A percentile compares a stretch with the other conserved stretches of the same genome.
phyloP scores from a whole-genome alignment of 768 basidiomycete species.

The Symmetrospora coprosmae region DNA sequence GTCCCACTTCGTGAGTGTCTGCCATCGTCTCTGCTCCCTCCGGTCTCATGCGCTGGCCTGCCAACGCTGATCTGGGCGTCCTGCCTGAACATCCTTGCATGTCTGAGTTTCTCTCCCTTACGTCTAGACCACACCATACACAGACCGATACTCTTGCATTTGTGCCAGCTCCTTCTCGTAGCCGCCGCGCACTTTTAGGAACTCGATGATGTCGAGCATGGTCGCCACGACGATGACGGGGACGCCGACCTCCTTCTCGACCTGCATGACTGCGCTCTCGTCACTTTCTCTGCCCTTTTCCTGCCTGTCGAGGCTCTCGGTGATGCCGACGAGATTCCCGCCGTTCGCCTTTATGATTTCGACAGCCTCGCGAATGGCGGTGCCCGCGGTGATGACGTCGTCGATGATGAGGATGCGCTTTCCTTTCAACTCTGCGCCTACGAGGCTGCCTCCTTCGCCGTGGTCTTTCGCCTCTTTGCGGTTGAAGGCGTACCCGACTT shows the following conservation, averaged over 20 bases:
- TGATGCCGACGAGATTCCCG: constrained; percentile 60
- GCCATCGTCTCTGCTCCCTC: too few species aligned
- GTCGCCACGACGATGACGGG: constrained; percentile 63
- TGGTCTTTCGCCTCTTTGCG: constrained; percentile 93
- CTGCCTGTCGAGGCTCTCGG: constrained; percentile 72
- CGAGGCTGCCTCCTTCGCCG: constrained; percentile 82
- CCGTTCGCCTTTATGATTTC: constrained; percentile 61
- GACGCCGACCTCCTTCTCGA: constrained; percentile 58
- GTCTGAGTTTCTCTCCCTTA: too few species aligned
- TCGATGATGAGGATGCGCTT: constrained; percentile 77
- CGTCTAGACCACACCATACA: constrained; percentile 18
- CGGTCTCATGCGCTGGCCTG: too few species aligned
- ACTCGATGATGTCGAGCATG: constrained; percentile 70
- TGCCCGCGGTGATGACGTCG: constrained; percentile 87
- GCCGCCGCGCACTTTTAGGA: constrained; percentile 59
- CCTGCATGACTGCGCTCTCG: constrained; percentile 62
- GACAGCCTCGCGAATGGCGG: constrained; percentile 71
- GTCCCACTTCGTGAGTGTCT: too few species aligned
- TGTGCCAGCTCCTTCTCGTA: constrained; percentile 47
- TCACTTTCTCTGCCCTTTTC: constrained; percentile 58
- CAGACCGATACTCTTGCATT: constrained; percentile 63
- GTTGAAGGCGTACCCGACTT: constrained; percentile 76
- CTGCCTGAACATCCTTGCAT: too few species aligned
- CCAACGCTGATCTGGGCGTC: too few species aligned
- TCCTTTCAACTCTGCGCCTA: constrained; percentile 68